phyloP scores from a whole-genome alignment of 345 rosid genomes.

The Gossypium rotundifolium region DNA sequence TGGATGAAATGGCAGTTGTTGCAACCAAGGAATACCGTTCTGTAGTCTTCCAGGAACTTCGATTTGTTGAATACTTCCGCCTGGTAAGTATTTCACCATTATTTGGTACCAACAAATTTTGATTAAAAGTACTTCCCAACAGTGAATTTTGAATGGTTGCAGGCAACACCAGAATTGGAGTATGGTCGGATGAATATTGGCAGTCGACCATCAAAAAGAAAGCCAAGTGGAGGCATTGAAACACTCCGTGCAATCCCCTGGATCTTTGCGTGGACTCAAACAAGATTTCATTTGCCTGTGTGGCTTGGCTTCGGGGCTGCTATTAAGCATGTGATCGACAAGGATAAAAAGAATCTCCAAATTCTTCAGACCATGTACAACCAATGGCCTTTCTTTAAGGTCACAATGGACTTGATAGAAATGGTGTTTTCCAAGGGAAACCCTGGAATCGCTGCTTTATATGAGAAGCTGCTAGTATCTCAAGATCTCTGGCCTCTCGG shows the following conservation, averaged over 20 bases:
- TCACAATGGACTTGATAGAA: conserved; percentile 84
- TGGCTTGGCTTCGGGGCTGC: conserved; percentile 98
- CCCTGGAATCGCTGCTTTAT: conserved; percentile 82
- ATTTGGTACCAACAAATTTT: neutral
- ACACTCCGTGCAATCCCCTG: conserved; percentile 97
- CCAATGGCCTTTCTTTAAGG: conserved; percentile 93
- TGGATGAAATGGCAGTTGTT: conserved; percentile 91
- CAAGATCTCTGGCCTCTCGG: conserved; percentile 69
- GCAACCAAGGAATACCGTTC: conserved; percentile 86
- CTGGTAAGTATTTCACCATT: conserved; percentile 43
- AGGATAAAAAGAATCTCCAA: conserved; percentile 67
- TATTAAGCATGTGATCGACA: conserved; percentile 57
- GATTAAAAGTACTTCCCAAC: neutral
- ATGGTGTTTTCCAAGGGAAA: conserved; percentile 99
- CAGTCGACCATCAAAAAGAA: conserved; percentile 88
- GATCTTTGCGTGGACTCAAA: conserved; percentile 99
- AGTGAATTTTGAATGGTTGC: neutral
- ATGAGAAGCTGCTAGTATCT: conserved; percentile 84
- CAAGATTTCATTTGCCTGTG: conserved; percentile 87
- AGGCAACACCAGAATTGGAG: conserved; percentile 98
- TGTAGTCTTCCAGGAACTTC: conserved; percentile 82
- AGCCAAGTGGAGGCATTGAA: conserved; percentile 95
- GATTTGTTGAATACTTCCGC: conserved; percentile 92
- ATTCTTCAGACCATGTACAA: conserved; percentile 92
- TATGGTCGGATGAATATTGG: conserved; percentile 99